Conservation (phyloP, 768 basidiomycete species). For the Hemileccinum impolitum region DNA sequence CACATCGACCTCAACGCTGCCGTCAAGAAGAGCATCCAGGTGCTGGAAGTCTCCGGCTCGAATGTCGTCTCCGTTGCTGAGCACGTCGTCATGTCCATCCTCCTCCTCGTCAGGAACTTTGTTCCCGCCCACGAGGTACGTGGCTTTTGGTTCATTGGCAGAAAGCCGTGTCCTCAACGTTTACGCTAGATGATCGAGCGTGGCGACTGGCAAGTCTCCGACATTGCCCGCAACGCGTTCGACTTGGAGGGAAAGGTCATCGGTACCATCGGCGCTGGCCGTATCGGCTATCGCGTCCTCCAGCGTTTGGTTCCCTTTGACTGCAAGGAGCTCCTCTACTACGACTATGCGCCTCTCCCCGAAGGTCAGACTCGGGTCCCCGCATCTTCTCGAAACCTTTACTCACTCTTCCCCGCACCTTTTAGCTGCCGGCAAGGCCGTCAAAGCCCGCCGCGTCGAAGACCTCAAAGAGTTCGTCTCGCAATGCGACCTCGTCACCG, state of each 20-base stretch:
- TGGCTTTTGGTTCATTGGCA: too few species aligned
- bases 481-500: constrained; percentile 74
- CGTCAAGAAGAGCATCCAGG: constrained; percentile 75
- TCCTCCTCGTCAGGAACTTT: constrained; percentile 87
- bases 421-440: constrained; percentile 57
- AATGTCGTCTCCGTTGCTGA: constrained; percentile 90
- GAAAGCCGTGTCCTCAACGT: background rate
- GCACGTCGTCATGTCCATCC: constrained; percentile 86
- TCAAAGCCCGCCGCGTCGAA: constrained; percentile 69
- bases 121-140: constrained; percentile 75
- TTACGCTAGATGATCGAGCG: constrained; percentile 64
- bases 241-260: constrained; percentile 88
- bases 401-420: background rate
- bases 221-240: constrained; percentile 76
- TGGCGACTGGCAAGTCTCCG: constrained; percentile 83
- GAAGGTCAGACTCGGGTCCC: constrained; percentile 35
- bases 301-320: constrained; percentile 78
- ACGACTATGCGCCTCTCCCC: constrained; percentile 73
- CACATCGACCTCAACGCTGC: constrained; percentile 87
- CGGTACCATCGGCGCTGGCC: constrained; percentile 79
- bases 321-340: constrained; percentile 86
- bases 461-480: constrained; percentile 60
- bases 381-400: background rate
- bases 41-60: constrained; percentile 84
- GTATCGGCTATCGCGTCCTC: constrained; percentile 83